Conservation (phyloP, 305 asterid genomes). For the Euphrasia arctica region DNA sequence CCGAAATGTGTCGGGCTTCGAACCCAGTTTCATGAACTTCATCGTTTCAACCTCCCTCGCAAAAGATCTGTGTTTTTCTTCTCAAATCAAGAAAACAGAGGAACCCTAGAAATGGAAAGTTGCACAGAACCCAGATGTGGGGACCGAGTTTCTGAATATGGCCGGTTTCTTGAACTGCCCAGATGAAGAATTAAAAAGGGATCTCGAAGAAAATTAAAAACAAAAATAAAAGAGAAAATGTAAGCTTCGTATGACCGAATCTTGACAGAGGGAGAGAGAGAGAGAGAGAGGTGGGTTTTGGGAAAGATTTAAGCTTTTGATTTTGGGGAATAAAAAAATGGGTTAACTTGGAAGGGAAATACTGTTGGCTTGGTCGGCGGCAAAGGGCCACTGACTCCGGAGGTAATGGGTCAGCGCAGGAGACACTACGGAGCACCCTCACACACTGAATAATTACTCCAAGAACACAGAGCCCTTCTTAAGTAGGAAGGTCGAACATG, state of each 20-base stretch:
- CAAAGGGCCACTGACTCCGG: slow-evolving; percentile 91
- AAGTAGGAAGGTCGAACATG: not conserved
- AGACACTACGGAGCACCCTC: slow-evolving; percentile 55
- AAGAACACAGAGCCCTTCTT: no score
- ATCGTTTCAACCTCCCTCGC: slow-evolving; percentile 39
- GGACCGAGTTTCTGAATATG: slow-evolving; percentile 62
- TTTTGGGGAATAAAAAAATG: slow-evolving; percentile 37
- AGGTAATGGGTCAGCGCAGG: slow-evolving; percentile 65
- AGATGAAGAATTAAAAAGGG: slow-evolving; percentile 39
- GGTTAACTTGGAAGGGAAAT: slow-evolving; percentile 61
- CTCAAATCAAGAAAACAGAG: slow-evolving; percentile 38
- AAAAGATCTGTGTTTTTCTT: slow-evolving; percentile 33
- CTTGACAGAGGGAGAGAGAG: slow-evolving; percentile 41
- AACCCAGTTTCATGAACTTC: slow-evolving; percentile 99
- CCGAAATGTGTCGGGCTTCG: slow-evolving; percentile 89
- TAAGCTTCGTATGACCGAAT: slow-evolving; percentile 66
- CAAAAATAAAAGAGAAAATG: not conserved
- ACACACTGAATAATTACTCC: slow-evolving; percentile 59
- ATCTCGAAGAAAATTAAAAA: slow-evolving; percentile 37
- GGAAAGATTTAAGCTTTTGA: slow-evolving; percentile 16
- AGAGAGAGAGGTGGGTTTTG: slow-evolving; percentile 26
- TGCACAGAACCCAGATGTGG: slow-evolving; percentile 40
- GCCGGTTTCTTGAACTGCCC: slow-evolving; percentile 41
- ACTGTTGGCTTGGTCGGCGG: slow-evolving; percentile 82
- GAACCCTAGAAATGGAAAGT: slow-evolving; percentile 41